A percentile compares a stretch with the other conserved stretches of the same genome.
These are phyloP conservation scores for Pleurozium schreberi DNA, from an alignment of 225 moss, liverwort and hornwort genomes.

Conservation along the genomic window DNA sequence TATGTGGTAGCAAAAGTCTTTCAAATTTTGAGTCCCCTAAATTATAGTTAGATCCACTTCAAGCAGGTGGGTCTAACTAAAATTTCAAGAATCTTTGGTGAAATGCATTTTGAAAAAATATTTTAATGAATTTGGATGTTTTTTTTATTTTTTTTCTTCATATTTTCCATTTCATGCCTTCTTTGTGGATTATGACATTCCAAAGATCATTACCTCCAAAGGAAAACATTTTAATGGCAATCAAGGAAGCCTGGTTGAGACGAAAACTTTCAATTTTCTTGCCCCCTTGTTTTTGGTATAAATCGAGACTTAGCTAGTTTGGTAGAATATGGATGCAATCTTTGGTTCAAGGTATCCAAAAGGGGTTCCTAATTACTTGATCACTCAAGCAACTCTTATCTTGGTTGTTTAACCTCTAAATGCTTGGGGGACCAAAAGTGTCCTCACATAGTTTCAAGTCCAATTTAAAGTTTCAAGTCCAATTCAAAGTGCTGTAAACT, in stretches of 20 bases:
- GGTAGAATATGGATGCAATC: not conserved
- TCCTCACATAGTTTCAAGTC: too few relatives aligned
- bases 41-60: not conserved
- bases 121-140: too few relatives aligned
- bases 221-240: not conserved
- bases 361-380: not conserved
- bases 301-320: rapidly evolving
- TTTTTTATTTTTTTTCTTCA: too few relatives aligned
- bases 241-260: not conserved
- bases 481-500: too few relatives aligned
- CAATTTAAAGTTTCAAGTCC: too few relatives aligned
- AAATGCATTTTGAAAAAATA: too few relatives aligned
- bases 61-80: not conserved
- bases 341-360: rapidly evolving
- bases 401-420: not conserved
- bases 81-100: not conserved
- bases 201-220: not conserved
- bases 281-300: not conserved
- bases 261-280: too few relatives aligned
- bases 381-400: not conserved
- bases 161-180: not conserved
- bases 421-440: too few relatives aligned
- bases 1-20: not conserved
- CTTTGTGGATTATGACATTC: not conserved
- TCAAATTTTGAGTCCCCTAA: not conserved